Conservation (phyloP, 2,329 filamentous ascomycete genomes). For the Shiraia bambusicola region DNA sequence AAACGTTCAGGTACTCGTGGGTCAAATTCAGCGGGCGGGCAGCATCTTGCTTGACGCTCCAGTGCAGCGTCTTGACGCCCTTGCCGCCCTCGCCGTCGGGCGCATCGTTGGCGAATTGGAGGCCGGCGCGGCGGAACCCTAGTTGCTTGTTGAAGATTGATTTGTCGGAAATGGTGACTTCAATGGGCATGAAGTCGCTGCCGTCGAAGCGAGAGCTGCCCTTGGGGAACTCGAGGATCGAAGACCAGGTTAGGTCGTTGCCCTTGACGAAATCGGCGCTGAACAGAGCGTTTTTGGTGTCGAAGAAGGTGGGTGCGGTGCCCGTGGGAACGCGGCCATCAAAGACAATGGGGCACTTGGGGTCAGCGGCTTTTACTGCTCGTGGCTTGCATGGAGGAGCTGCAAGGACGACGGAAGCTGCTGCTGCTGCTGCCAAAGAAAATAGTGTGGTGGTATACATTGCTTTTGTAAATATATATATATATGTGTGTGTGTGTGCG, state of each 20-base stretch:
- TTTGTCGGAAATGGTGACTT: constrained; percentile 59
- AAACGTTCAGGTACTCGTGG: constrained; percentile 59
- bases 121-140: constrained; percentile 63
- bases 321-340: constrained; percentile 39
- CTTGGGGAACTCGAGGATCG: constrained; percentile 53
- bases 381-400: constrained; percentile 12
- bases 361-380: constrained; percentile 12
- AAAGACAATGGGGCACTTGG: constrained; percentile 42
- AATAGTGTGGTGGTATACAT: constrained; percentile 30
- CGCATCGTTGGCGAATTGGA: constrained; percentile 55
- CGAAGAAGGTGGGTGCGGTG: constrained; percentile 31
- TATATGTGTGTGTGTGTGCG: no score
- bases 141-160: constrained; percentile 62
- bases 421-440: constrained; percentile 21
- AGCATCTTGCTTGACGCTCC: constrained; percentile 58
- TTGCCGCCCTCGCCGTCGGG: constrained; percentile 55
- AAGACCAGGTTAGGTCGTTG: constrained; percentile 54
- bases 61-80: constrained; percentile 64
- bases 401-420: constrained; percentile 29
- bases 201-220: constrained; percentile 52
- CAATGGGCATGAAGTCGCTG: constrained; percentile 48
- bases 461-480: no score
- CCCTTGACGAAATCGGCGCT: constrained; percentile 57
- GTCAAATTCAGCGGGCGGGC: constrained; percentile 57
- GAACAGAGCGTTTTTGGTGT: constrained; percentile 48